These are phyloP conservation scores for Eutrema heterophyllum DNA, from an alignment of 345 rosid genomes.

Conservation along the genomic window DNA sequence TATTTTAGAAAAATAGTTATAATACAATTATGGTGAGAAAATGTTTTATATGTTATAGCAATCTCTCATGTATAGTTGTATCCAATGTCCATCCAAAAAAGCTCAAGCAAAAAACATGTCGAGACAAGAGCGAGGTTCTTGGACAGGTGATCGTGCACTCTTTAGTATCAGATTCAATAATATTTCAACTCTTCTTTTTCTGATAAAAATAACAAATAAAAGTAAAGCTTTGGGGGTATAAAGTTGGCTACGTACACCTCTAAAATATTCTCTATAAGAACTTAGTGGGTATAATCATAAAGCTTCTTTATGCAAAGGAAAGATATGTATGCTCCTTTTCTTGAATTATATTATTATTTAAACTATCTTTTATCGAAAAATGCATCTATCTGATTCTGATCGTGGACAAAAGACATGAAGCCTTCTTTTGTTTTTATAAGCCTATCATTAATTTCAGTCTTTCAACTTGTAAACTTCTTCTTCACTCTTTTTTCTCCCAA, in stretches of 20 bases:
- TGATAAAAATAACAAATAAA: not conserved
- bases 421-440: conserved; percentile 25
- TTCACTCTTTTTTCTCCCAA: conserved; percentile 39
- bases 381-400: conserved; percentile 32
- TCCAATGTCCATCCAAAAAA: conserved; percentile 25
- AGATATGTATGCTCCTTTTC: conserved; percentile 40
- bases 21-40: not conserved
- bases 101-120: conserved; percentile 21
- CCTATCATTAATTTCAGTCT: conserved; percentile 32
- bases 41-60: not conserved
- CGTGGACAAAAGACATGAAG: conserved; percentile 9
- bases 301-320: conserved; percentile 59
- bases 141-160: conserved; percentile 26
- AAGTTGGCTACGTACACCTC: conserved; percentile 25
- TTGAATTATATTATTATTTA: conserved; percentile 12
- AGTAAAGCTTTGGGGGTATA: conserved; percentile 16
- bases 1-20: not conserved
- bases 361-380: conserved; percentile 19
- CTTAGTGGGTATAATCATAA: conserved; percentile 55
- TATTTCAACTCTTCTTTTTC: conserved; percentile 28
- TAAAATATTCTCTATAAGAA: conserved; percentile 40
- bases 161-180: conserved; percentile 35
- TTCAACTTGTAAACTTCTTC: conserved; percentile 31
- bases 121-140: conserved; percentile 34
- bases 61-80: conserved; percentile 5